Conservation (phyloP, 176 grass and related monocot species). For the Zea luxurians region DNA sequence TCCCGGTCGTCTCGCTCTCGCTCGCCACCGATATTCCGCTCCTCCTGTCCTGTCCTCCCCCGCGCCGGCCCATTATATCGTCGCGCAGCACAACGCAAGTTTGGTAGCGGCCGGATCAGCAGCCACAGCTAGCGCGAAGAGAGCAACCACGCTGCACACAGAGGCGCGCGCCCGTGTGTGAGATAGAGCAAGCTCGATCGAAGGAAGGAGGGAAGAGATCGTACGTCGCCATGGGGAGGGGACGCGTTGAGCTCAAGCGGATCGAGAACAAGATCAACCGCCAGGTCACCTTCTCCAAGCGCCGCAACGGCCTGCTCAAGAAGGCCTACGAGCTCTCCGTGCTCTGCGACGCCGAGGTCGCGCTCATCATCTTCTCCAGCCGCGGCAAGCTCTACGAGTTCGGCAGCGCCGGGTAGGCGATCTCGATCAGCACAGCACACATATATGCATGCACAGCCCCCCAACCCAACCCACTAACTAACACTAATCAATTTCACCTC, state of each 20-base stretch:
- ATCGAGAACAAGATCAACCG: constrained; percentile 98
- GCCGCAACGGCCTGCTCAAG: constrained; percentile 86
- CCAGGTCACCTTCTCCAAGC: constrained; percentile 98
- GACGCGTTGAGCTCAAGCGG: constrained; percentile 87
- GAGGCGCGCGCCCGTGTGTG: no score
- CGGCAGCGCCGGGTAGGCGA: constrained; percentile 63
- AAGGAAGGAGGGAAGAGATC: neutral
- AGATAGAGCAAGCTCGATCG: neutral
- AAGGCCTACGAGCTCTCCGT: constrained; percentile 96
- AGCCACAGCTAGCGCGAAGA: neutral
- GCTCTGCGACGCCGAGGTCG: constrained; percentile 93
- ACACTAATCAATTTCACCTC: neutral
- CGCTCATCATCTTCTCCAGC: constrained; percentile 93
- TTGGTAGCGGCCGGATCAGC: neutral
- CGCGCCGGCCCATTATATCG: constrained; percentile 35
- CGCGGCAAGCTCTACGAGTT: constrained; percentile 98
- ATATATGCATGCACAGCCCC: no score
- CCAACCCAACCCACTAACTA: no score
- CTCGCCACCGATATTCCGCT: constrained; percentile 34
- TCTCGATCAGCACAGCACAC: neutral
- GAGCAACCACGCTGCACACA: no score
- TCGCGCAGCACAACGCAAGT: constrained; percentile 28
- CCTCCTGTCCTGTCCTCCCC: neutral
- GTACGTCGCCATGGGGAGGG: constrained; percentile 67
- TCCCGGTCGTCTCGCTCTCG: constrained; percentile 5